Percentiles rank a stretch among this genome's conserved stretches.
Evolutionary conservation across 768 basidiomycete genomes (phyloP).

Genomic region (Hysterangium stoloniferum): DNA sequence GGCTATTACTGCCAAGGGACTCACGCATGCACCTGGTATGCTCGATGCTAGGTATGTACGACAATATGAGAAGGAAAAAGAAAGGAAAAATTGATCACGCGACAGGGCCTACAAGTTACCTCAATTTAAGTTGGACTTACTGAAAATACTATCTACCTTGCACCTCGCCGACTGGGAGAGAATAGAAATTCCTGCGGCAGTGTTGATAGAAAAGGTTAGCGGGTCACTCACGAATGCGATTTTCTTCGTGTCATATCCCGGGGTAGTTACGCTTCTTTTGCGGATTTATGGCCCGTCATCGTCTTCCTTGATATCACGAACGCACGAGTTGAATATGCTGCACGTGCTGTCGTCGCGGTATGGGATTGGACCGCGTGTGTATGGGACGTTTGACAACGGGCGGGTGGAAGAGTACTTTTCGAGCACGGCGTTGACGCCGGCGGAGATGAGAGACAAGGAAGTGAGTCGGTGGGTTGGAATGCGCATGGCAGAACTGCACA

Average conservation of each 20-base stretch:
- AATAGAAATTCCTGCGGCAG: conserved; percentile 21
- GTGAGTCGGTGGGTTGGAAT: conserved; percentile 85
- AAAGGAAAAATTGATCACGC: conserved; percentile 17
- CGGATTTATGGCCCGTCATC: conserved; percentile 91
- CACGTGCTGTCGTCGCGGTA: conserved; percentile 86
- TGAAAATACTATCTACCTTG: conserved; percentile 48
- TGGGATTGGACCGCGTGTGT: conserved; percentile 83
- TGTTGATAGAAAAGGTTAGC: conserved; percentile 74
- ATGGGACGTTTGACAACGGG: conserved; percentile 94
- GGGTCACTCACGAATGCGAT: conserved; percentile 94
- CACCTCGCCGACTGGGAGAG: conserved; percentile 50
- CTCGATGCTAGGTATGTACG: conserved; percentile 59
- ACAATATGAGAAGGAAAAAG: conserved; percentile 17
- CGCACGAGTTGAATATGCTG: conserved; percentile 78
- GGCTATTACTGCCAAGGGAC: conserved; percentile 46
- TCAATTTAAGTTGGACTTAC: conserved; percentile 45
- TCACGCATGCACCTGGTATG: conserved; percentile 44
- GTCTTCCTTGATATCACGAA: conserved; percentile 77
- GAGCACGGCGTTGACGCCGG: conserved; percentile 67
- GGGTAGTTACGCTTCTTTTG: conserved; percentile 64
- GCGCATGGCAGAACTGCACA: conserved; percentile 93
- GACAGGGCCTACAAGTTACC: conserved; percentile 60
- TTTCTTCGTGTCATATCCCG: conserved; percentile 67
- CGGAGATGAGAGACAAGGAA: conserved; percentile 68
- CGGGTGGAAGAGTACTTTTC: conserved; percentile 95